These are phyloP conservation scores for Ceratopteris richardii DNA, from an alignment of 75 land plant species.

Conservation along the genomic window DNA sequence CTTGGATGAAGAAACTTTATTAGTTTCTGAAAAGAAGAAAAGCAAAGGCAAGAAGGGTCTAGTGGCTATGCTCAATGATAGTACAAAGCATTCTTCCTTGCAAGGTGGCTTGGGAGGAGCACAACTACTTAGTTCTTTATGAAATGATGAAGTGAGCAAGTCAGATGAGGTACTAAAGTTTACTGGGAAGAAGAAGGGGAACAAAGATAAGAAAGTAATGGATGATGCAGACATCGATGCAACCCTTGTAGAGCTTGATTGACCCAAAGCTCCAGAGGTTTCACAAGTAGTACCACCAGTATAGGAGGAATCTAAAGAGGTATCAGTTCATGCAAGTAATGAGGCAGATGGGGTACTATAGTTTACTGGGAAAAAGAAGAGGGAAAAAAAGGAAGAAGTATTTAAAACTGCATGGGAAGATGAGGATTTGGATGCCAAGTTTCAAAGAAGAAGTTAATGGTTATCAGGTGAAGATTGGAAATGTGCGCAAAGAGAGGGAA, in stretches of 20 bases:
- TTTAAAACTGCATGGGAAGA: slow-evolving; percentile 71
- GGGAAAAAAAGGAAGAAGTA: slow-evolving; percentile 72
- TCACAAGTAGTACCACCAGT: background rate
- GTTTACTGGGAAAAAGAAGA: slow-evolving; percentile 35
- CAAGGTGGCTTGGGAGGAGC: too few relatives aligned
- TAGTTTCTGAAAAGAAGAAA: slow-evolving; percentile 13
- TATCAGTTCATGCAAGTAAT: background rate
- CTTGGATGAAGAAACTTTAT: background rate
- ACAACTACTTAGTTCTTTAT: too few relatives aligned
- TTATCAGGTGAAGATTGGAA: background rate
- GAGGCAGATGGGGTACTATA: slow-evolving; percentile 1
- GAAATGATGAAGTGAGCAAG: too few relatives aligned
- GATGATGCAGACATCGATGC: slow-evolving; percentile 19
- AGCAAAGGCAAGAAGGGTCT: background rate
- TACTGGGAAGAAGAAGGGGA: slow-evolving; percentile 14
- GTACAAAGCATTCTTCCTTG: too few relatives aligned
- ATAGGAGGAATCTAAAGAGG: background rate
- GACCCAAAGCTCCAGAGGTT: background rate
- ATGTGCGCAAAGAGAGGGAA: background rate
- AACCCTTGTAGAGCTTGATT: slow-evolving; percentile 18
- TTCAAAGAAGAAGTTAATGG: slow-evolving; percentile 8
- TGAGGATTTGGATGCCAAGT: slow-evolving; percentile 82
- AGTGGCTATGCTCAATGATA: too few relatives aligned
- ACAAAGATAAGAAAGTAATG: slow-evolving; percentile 25
- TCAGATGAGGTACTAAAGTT: too few relatives aligned